These are phyloP conservation scores for Mallotus nudiflorus DNA, from an alignment of 345 rosid species.

Conservation along the genomic window DNA sequence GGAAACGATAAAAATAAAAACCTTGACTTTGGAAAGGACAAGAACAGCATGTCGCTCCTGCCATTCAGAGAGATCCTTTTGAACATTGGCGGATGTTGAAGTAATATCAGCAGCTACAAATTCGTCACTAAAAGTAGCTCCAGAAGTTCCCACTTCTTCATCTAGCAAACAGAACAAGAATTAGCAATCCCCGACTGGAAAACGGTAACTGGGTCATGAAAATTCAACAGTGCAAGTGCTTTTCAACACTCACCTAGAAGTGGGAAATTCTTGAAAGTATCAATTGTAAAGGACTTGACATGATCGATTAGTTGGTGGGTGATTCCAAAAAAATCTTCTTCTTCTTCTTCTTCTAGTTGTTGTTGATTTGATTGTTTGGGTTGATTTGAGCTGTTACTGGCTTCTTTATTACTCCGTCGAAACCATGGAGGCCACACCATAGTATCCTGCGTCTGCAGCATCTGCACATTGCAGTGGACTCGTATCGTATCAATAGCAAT, in stretches of 20 bases:
- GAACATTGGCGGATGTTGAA: constrained; percentile 33
- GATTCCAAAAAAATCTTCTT: constrained; percentile 56
- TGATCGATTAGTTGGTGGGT: constrained; percentile 60
- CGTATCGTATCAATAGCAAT: too few relatives aligned
- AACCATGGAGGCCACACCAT: constrained; percentile 66
- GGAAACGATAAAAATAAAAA: constrained; percentile 24
- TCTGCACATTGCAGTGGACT: too few relatives aligned
- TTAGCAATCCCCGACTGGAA: too few relatives aligned
- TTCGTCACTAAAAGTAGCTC: constrained; percentile 28
- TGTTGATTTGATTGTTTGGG: constrained; percentile 37
- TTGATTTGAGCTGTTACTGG: constrained; percentile 25
- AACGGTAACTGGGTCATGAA: too few relatives aligned
- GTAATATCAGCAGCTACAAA: constrained; percentile 17
- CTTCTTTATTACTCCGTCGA: constrained; percentile 36
- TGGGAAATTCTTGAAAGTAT: constrained; percentile 74
- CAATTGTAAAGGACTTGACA: constrained; percentile 62
- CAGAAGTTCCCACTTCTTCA: constrained; percentile 30
- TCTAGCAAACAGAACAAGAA: constrained; percentile 37
- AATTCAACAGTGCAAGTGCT: too few relatives aligned
- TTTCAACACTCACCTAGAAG: too few relatives aligned
- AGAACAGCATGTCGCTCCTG: constrained; percentile 73
- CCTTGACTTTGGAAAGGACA: constrained; percentile 68
- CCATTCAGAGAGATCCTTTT: constrained; percentile 80
- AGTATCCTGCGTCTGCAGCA: too few relatives aligned
- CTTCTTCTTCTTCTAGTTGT: constrained; percentile 16